Percentiles rank a stretch among this genome's conserved stretches.
phyloP scores from a whole-genome alignment of 2,329 filamentous ascomycete species.

The Arachnopeziza araneosa region DNA sequence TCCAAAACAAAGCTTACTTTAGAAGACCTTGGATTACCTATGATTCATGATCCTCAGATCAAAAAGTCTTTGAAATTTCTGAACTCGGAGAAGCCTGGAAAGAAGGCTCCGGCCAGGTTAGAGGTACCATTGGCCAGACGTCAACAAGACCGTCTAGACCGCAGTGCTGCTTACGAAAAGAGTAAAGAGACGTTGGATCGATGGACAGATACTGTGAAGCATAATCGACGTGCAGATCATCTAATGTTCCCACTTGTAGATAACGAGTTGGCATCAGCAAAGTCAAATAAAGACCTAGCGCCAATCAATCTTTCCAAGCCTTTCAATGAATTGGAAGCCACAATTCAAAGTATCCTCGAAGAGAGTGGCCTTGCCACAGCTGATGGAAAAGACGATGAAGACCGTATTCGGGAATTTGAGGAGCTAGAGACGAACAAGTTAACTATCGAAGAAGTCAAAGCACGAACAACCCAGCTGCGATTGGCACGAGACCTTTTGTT shows the following conservation, averaged over 20 bases:
- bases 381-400: conserved; percentile 54
- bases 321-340: conserved; percentile 75
- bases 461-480: conserved; percentile 67
- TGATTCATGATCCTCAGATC: conserved; percentile 66
- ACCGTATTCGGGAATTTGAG: conserved; percentile 63
- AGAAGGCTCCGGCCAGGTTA: conserved; percentile 61
- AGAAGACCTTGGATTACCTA: conserved; percentile 66
- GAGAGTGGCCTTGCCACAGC: conserved; percentile 70
- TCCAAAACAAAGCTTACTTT: conserved; percentile 50
- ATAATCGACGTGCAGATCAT: conserved; percentile 87
- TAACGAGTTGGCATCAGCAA: conserved; percentile 53
- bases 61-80: conserved; percentile 76
- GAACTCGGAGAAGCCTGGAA: conserved; percentile 50
- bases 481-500: conserved; percentile 80
- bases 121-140: conserved; percentile 77
- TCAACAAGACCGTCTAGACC: conserved; percentile 80
- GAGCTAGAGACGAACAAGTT: conserved; percentile 66
- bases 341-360: conserved; percentile 83
- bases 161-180: conserved; percentile 78
- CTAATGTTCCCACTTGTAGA: conserved; percentile 80
- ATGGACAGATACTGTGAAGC: conserved; percentile 94
- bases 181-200: conserved; percentile 84
- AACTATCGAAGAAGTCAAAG: conserved; percentile 66
- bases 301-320: conserved; percentile 60
- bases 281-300: conserved; percentile 57